Evolutionary conservation across 2,329 filamentous ascomycete genomes (phyloP), one percentile per base, ranked within the genome.

Genomic region (Pseudogymnoascus sp.): DNA sequence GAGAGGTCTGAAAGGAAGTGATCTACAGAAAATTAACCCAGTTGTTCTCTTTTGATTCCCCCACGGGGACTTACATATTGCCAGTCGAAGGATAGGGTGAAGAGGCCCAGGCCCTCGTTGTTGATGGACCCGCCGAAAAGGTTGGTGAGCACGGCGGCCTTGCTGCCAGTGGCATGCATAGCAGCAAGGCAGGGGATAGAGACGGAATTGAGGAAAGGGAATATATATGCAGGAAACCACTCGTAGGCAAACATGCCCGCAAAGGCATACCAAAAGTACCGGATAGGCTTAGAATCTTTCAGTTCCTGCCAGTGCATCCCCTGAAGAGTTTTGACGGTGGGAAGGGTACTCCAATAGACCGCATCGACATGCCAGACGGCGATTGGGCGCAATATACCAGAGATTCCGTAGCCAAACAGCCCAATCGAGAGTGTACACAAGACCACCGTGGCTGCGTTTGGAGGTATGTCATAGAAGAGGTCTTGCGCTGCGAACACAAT

Each of bases 1-100:
- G 74, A 0, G 81, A 77, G 0, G 80, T 81, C 41, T 75, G 73
- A 65, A 76, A 77, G 0, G 79, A 84, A 5, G 80, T 82, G 58
- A 83, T 81, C 77, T 83, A 64, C 2, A 9, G 7, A 0, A 16
- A n/a, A 12, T 43, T 59, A 9, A 6, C 35, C 61, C 22, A 68
- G 63, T 47, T 34, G 60, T 20, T 6, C 4, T 50, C 1, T 4
- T 37, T 9, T 4, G 5, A 4, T 12, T 28, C 1, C 18, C 22
- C 22, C 7, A n/a, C 12, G 16, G 65, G 64, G 60, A 70, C 80
- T 76, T 74, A 78, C 73, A 63, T 78, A 78, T 63, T 77, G 72
- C 73, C 76, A 78, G 64, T 79, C 77, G 32, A 79, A 73, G 6
- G 71, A 76, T 22, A 76, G 58, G 8, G 64, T 71, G n/a, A 78